A percentile compares a stretch with the other conserved stretches of the same genome.
Conservation (phyloP, 331 rosid species). For the Stylosanthes scabra region DNA sequence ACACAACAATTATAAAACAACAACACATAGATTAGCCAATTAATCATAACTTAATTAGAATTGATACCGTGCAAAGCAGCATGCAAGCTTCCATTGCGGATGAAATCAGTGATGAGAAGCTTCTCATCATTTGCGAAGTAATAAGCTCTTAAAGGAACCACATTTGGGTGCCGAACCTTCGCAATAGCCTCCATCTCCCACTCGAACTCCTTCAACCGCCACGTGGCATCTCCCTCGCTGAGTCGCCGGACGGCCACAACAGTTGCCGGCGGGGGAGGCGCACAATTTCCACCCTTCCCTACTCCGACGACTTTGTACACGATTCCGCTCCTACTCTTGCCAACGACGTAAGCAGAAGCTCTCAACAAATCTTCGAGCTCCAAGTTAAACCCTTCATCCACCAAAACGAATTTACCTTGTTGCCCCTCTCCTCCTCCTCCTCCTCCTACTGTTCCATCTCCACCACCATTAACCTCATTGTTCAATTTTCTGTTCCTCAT, state of each 20-base stretch:
- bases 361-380: conserved; percentile 84
- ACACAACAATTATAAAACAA: background rate
- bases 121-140: conserved; percentile 83
- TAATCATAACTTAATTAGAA: background rate
- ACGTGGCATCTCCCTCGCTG: conserved; percentile 74
- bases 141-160: conserved; percentile 73
- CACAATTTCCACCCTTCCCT: conserved; percentile 53
- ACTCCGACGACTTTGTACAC: conserved; percentile 77
- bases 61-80: conserved; percentile 67
- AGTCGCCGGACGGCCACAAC: conserved; percentile 77
- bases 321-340: conserved; percentile 82
- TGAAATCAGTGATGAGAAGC: conserved; percentile 68
- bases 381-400: conserved; percentile 74
- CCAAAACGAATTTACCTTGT: conserved; percentile 68
- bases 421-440: conserved; percentile 59
- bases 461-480: conserved; percentile 24
- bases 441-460: background rate
- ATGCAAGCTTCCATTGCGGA: conserved; percentile 80
- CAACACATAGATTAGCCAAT: background rate
- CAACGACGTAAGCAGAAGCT: conserved; percentile 93
- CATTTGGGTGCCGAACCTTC: conserved; percentile 77
- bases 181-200: conserved; percentile 72
- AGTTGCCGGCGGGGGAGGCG: conserved; percentile 43
- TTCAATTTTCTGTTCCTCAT: conserved; percentile 43
- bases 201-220: conserved; percentile 79